Conservation (phyloP, 495 filamentous ascomycete genomes). For the Aspergillus ellipticus region DNA sequence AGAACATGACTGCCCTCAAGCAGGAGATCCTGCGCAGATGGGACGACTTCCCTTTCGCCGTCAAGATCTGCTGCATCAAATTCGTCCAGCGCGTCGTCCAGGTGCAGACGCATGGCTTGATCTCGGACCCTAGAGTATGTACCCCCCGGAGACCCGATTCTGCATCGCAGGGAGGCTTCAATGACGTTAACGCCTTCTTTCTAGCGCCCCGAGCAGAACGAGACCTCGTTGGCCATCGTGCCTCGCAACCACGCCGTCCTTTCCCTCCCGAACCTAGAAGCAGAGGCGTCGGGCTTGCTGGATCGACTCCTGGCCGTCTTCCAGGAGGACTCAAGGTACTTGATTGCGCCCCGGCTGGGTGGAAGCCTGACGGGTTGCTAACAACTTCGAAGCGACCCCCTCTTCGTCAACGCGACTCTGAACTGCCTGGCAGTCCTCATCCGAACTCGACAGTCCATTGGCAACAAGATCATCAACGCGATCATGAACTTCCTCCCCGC, state of each 20-base stretch:
- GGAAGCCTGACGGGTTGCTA: not conserved
- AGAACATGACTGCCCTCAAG: conserved; percentile 85
- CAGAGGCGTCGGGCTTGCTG: conserved; percentile 82
- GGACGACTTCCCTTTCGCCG: conserved; percentile 72
- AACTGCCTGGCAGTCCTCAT: conserved; percentile 80
- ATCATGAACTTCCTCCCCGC: conserved; percentile 91
- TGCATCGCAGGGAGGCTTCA: conserved; percentile 1
- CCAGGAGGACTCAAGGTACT: conserved; percentile 78
- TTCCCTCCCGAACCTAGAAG: conserved; percentile 75
- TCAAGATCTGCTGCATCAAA: conserved; percentile 93
- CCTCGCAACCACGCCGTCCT: conserved; percentile 77
- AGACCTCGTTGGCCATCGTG: conserved; percentile 81
- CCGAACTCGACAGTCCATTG: conserved; percentile 72
- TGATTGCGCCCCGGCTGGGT: not conserved
- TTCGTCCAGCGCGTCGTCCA: conserved; percentile 92
- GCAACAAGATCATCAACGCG: conserved; percentile 77
- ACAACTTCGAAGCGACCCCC: conserved; percentile 60
- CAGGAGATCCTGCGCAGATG: conserved; percentile 79
- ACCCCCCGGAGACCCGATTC: not conserved
- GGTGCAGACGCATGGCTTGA: conserved; percentile 78
- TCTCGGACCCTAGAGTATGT: conserved; percentile 80
- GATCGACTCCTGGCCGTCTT: conserved; percentile 85
- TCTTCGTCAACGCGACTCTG: conserved; percentile 87
- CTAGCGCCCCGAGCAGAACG: conserved; percentile 77
- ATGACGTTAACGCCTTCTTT: conserved; percentile 24